phyloP scores from a whole-genome alignment of 306 rosid species.

The Cajanus cajan region DNA sequence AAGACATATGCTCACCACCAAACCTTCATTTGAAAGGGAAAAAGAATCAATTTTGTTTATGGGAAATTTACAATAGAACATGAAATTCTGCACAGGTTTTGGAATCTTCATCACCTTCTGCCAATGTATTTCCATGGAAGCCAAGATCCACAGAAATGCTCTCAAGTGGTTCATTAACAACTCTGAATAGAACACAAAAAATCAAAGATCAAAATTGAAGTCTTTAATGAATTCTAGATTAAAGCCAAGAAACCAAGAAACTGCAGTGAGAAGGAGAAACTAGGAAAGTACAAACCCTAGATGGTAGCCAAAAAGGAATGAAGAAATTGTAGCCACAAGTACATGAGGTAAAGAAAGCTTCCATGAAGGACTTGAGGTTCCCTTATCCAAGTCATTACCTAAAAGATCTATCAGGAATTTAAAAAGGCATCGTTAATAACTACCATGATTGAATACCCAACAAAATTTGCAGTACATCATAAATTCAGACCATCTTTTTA shows the following conservation, averaged over 20 bases:
- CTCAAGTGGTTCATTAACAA: constrained; percentile 96
- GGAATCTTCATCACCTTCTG: constrained; percentile 66
- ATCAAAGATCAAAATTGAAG: constrained; percentile 12
- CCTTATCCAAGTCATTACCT: constrained; percentile 45
- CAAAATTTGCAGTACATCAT: background rate
- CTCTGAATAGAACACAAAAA: constrained; percentile 52
- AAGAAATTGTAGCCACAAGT: constrained; percentile 68
- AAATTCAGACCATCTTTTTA: constrained; percentile 9
- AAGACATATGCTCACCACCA: constrained; percentile 93
- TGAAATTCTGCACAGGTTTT: constrained; percentile 1
- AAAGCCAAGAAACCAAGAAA: constrained; percentile 17
- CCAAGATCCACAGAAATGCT: constrained; percentile 91
- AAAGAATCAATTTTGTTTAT: constrained; percentile 18
- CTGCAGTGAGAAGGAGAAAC: constrained; percentile 22
- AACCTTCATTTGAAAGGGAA: constrained; percentile 55
- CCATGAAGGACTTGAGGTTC: constrained; percentile 79
- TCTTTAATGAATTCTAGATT: constrained; percentile 2
- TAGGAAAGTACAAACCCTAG: constrained; percentile 66
- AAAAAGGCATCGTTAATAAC: constrained; percentile 31
- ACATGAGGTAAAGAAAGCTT: constrained; percentile 84
- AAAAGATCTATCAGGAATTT: constrained; percentile 51
- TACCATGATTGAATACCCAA: constrained; percentile 11
- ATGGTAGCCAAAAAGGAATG: constrained; percentile 95
- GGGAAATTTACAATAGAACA: constrained; percentile 12
- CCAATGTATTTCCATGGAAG: constrained; percentile 85